A percentile compares a stretch with the other conserved stretches of the same genome.
Evolutionary conservation across 2,329 filamentous ascomycete genomes (phyloP).

Genomic region (Aspergillus terreus): DNA sequence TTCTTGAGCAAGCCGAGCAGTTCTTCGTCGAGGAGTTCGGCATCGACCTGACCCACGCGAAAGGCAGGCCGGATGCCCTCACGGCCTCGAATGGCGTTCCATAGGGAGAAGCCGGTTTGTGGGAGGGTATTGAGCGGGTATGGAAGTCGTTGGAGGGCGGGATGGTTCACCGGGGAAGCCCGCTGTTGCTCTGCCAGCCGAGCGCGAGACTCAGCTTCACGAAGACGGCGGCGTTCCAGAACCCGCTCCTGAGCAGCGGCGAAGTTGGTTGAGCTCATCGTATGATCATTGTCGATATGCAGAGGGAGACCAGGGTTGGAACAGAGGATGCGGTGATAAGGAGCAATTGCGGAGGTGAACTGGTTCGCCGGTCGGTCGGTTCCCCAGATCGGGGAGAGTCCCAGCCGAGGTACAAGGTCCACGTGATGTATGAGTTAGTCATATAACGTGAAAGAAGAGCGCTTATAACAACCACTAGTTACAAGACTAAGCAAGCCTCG

Average conservation of each 20-base stretch:
- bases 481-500: no score
- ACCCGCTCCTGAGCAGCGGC: conserved; percentile 86
- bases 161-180: conserved; percentile 50
- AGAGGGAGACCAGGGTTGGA: background rate
- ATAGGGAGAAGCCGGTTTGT: conserved; percentile 47
- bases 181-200: conserved; percentile 43
- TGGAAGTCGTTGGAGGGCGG: conserved; percentile 56
- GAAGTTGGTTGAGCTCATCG: conserved; percentile 66
- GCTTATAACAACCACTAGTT: no score
- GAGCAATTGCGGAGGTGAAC: conserved; percentile 4
- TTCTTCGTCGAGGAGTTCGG: conserved; percentile 91
- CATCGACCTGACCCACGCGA: conserved; percentile 92
- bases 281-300: conserved; percentile 30
- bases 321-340: background rate
- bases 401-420: conserved; percentile 15
- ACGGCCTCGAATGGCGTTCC: conserved; percentile 68
- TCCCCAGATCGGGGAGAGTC: conserved; percentile 14
- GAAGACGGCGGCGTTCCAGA: conserved; percentile 71
- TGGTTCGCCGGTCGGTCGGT: conserved; percentile 8
- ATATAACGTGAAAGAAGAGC: no score
- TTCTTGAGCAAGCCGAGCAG: conserved; percentile 77
- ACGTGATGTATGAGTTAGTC: conserved; percentile 8
- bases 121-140: conserved; percentile 59
- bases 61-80: conserved; percentile 82
- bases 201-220: conserved; percentile 63